Evolutionary conservation across 2,329 filamentous ascomycete species (phyloP).

Genomic region (Lomentospora prolificans): DNA sequence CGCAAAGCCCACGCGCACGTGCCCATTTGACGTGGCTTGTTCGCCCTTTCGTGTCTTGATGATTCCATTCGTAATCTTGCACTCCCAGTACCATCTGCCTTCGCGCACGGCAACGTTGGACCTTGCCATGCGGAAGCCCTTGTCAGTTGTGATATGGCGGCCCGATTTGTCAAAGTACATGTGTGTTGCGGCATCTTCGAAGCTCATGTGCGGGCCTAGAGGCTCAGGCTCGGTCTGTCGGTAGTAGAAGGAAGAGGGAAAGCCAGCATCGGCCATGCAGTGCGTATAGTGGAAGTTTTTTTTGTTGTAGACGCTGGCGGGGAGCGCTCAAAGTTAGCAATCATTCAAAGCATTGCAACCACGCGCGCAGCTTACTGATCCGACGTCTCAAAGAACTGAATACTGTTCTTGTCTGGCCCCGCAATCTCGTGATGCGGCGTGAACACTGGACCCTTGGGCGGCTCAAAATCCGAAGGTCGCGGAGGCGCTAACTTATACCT

Average conservation of each 20-base stretch:
- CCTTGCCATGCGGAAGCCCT: constrained; percentile 83
- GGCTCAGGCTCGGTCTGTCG: constrained; percentile 80
- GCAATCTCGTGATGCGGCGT: constrained; percentile 44
- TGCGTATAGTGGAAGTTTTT: constrained; percentile 80
- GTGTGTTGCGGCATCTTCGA: constrained; percentile 80
- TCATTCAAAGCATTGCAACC: neutral
- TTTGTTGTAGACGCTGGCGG: constrained; percentile 48
- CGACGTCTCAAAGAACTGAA: constrained; percentile 53
- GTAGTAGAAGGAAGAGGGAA: constrained; percentile 81
- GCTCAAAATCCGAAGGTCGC: constrained; percentile 51
- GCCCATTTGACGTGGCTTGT: constrained; percentile 42
- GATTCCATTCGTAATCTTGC: constrained; percentile 74
- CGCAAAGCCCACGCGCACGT: constrained; percentile 80
- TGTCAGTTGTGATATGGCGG: constrained; percentile 74
- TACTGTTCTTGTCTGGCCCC: constrained; percentile 36
- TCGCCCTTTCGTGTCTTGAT: constrained; percentile 32
- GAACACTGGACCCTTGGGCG: constrained; percentile 46
- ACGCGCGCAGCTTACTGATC: constrained; percentile 44
- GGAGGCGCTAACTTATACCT: constrained; percentile 57
- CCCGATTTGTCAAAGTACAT: constrained; percentile 73
- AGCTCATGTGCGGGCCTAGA: constrained; percentile 76
- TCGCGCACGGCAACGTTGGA: constrained; percentile 86
- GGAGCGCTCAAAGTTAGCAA: neutral
- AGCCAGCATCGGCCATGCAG: constrained; percentile 80
- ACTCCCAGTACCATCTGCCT: constrained; percentile 90